Base-by-base conservation (phyloP, 495 filamentous ascomycete species). In the Aspergillus mulundensis region DNA sequence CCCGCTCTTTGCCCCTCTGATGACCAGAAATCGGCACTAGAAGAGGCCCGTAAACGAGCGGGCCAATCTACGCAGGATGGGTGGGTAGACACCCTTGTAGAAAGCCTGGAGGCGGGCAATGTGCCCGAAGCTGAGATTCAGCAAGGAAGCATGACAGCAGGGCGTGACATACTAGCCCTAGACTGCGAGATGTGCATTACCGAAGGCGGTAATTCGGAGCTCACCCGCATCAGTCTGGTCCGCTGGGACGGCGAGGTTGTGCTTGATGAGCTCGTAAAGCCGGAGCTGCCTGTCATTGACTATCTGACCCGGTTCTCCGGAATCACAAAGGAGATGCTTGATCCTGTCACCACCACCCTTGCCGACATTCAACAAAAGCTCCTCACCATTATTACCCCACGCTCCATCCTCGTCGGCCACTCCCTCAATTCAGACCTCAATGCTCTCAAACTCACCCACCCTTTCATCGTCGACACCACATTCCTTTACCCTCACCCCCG, bases 121-220 rank as follows among this genome's bases (percentile, higher is more conserved):
- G 76, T 87, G 0, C 83, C 85, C 0, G 86, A 88, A 20, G 64
- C 71, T 5, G 83, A 92, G 48, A 85, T 95, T 40, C 78, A 94
- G 68, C 69, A 84, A 58, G 94, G 90, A 15, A 90, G 89, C 64
- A 74, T 96, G 51, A 94, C 91, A 1, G 89, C 82, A 12, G 95
- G 92, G 18, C 83, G 88, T 39, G 82, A 86, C n/a, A 74, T 97
- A 7, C 70, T 94, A 20, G 85, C 90, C 10, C 77, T 98, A 48
- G 94, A 98, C 62, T 98, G 94, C 67, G 94, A 98, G 67, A 98
- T 98, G 94, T 96, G 91, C 63, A 81, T 86, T 65, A 93, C 91
- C 0, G 86, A 86, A 57, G 82, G 81, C 18, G 82, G 81, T 8
- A 81, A 87, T 46, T 86, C 82, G 21, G 91, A 91, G 44, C 82